phyloP scores from a whole-genome alignment of 441 rosid species.

The Theobroma grandiflorum region DNA sequence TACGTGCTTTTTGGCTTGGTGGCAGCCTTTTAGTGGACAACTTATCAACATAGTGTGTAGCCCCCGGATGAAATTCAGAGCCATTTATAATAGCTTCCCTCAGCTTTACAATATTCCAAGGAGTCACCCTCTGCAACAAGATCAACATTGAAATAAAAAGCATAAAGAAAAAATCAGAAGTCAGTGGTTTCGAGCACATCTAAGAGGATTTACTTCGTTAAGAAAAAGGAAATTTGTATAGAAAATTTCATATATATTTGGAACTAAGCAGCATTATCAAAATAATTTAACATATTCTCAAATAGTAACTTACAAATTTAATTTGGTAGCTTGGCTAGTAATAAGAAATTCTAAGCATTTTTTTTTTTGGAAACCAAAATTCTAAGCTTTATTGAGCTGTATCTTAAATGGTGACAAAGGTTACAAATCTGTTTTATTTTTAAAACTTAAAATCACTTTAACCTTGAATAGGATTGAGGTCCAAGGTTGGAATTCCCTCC shows the following conservation, averaged over 20 bases:
- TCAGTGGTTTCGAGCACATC: constrained; percentile 17
- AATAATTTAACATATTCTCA: not conserved
- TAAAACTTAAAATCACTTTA: not conserved
- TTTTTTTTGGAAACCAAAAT: not conserved
- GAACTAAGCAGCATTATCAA: constrained; percentile 8
- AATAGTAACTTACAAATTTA: not conserved
- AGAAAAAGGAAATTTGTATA: not conserved
- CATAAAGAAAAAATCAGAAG: not conserved
- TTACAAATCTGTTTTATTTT: not conserved
- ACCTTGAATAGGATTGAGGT: not conserved
- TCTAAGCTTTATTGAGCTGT: not conserved
- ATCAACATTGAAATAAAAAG: constrained; percentile 11
- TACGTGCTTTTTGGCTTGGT: constrained; percentile 56
- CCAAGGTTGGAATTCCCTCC: not conserved
- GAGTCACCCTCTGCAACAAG: constrained; percentile 82
- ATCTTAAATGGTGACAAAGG: not conserved
- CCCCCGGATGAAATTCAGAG: constrained; percentile 90
- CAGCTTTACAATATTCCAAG: constrained; percentile 82
- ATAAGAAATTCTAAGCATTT: not conserved
- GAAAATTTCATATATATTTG: constrained; percentile 8
- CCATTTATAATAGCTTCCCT: constrained; percentile 91
- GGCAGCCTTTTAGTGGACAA: constrained; percentile 63
- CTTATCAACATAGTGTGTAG: constrained; percentile 88
- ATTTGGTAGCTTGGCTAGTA: not conserved
- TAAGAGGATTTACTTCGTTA: constrained; percentile 10